Conservation (phyloP, 768 basidiomycete genomes). For the Trametes cinnabarina region DNA sequence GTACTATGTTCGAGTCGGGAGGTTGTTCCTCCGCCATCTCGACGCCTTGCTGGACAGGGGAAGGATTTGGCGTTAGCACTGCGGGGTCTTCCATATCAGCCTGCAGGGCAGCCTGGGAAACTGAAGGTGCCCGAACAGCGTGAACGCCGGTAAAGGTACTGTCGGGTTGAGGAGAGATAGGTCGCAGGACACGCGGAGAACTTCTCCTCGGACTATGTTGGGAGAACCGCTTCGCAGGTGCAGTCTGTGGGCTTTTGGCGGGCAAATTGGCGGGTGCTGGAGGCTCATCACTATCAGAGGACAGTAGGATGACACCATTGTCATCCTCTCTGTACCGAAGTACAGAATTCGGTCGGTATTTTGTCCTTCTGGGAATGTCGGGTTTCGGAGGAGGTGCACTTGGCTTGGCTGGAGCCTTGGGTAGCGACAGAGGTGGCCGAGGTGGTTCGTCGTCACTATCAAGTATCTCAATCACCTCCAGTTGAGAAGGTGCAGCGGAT, state of each 20-base stretch:
- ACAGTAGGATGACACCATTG: background rate
- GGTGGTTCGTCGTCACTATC: slow-evolving; percentile 6
- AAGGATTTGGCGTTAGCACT: too few relatives aligned
- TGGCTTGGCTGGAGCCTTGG: background rate
- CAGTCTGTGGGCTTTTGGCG: background rate
- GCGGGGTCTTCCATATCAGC: background rate
- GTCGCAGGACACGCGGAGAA: too few relatives aligned
- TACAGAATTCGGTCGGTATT: background rate
- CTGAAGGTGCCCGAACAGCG: background rate
- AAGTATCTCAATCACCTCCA: slow-evolving; percentile 10
- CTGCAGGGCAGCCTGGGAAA: background rate
- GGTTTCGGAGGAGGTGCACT: background rate
- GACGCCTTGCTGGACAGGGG: background rate
- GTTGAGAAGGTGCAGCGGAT: background rate
- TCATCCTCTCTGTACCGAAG: slow-evolving; percentile 3
- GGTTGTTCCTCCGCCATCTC: background rate
- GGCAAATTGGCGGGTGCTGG: background rate
- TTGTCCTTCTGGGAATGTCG: background rate
- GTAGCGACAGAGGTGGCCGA: background rate
- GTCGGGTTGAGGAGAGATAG: too few relatives aligned
- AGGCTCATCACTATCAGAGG: background rate
- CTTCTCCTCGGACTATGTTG: too few relatives aligned
- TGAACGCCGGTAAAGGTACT: too few relatives aligned
- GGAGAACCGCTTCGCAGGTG: background rate
- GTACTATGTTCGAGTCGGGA: background rate